A percentile compares a stretch with the other conserved stretches of the same genome.
These are phyloP conservation scores for Solanum aculeatissimum DNA, from an alignment of 305 asterid species.

Conservation along the genomic window DNA sequence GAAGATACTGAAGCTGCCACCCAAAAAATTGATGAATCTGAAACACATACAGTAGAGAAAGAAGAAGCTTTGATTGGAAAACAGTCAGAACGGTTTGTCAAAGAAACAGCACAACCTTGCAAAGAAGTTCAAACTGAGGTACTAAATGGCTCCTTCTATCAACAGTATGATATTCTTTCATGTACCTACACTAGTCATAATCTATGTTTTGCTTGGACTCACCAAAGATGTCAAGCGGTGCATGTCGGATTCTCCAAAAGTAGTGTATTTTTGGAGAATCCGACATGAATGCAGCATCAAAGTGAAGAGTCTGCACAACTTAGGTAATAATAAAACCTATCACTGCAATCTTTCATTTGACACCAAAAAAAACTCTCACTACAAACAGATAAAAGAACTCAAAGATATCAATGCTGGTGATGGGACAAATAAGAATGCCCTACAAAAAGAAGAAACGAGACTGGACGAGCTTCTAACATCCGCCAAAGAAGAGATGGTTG, in stretches of 20 bases:
- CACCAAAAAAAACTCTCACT: not conserved
- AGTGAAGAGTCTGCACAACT: no score
- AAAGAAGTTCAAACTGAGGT: constrained; percentile 12
- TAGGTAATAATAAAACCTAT: not conserved
- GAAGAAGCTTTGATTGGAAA: not conserved
- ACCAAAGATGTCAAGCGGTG: no score
- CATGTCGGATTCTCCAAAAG: no score
- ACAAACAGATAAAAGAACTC: constrained; percentile 9
- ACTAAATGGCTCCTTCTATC: not conserved
- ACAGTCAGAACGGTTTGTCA: not conserved
- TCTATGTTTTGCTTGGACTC: no score
- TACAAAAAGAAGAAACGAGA: constrained; percentile 10
- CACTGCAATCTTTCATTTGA: not conserved
- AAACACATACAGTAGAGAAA: not conserved
- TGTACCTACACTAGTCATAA: not conserved
- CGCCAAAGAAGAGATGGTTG: not conserved
- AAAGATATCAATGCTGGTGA: constrained; percentile 1
- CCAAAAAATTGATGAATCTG: not conserved
- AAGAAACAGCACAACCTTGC: constrained; percentile 1
- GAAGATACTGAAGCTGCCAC: not conserved
- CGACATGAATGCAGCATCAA: no score
- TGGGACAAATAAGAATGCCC: constrained; percentile 1
- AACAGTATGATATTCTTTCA: not conserved
- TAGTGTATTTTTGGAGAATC: no score
- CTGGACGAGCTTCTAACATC: constrained; percentile 9